Base-by-base conservation (phyloP, 1,284 basidiomycete species). In the Moesziomyces antarcticus region DNA sequence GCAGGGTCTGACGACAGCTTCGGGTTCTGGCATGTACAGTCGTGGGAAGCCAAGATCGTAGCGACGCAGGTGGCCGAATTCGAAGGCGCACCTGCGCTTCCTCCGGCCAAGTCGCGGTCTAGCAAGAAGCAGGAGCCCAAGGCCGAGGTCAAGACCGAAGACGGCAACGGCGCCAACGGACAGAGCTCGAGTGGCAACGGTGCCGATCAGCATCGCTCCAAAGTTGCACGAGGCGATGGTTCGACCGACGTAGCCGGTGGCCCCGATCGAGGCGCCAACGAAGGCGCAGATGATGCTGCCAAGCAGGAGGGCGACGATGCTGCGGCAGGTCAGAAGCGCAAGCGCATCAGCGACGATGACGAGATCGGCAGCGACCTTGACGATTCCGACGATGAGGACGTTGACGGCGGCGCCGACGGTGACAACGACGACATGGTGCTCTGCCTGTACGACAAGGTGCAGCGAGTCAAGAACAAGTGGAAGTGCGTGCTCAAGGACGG, bases 391-490 rank as follows among this genome's bases (percentile, higher is more conserved):
- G 87, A 87, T 46, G 85, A 86, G 49, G 86, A 87, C 25, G 83
- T 85, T 8, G 90, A 90, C 40, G 85, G 85, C 20, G 86, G 84
- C 11, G 85, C 84, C 9, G 85, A 85, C 9, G 86, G 85, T 11
- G 87, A 86, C 16, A 85, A 67, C 86, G 89, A 73, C 58, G 95
- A 99, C 84, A 94, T 98, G 59, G 93, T 99, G 40, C 96, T 98
- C 79, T 98, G 96, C 84, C 94, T 97, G 13, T 99, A 98, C 83
- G 97, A 99, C 85, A 99, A 99, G 90, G 95, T 94, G 51, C 93
- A 95, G 62, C 89, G 97, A 21, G 95, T 98, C 30, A 98, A 98
- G 87, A 99, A 98, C 88, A 99, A 98, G 87, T 99, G 97, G 97
- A 99, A 99, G 88, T 97, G 95, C 66, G 91, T 94, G n/a, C 89